Evolutionary conservation across 495 filamentous ascomycete genomes (phyloP), one percentile per base, ranked within the genome.

Genomic region (Terfezia boudieri): DNA sequence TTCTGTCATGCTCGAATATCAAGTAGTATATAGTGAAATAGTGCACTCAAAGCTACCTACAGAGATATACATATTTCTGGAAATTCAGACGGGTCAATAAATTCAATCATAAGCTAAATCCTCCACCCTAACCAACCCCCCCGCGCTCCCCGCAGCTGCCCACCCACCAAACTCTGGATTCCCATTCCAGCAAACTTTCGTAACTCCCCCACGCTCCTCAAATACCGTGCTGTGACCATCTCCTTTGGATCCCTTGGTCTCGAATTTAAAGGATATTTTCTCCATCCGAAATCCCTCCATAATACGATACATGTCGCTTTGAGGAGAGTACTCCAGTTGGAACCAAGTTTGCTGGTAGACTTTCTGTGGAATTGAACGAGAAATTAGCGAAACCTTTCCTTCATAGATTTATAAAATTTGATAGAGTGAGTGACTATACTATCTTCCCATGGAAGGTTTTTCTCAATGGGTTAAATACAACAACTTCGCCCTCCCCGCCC

Each of bases 51-150:
- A 32, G 4, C 26, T 32, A 32, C 26, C 26, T 32, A 32, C 26
- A 5, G 26, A 32, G 26, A 32, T 32, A 32, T 32, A 32, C 26
- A 26, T 5, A 26, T 26, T 5, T 26, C 26, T 26, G 26, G 26
- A 26, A 26, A 2, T 5, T 26, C 26, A 32, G 4, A 32, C 7
- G 0, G 4, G 26, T 0, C 26, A 32, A 32, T 32, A 32, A 32
- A 32, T 2, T 32, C 26, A 52, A 36, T 26, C 50, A 6, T 23
- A 20, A 20, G 75, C 73, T 51, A 84, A 54, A 73, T 84, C 79
- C 64, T 84, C 78, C n/a, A 83, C 73, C 57, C 81, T 73, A 35
- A 83, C 59, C 56, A 84, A 64, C 11, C 81, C 80, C 65, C 72
- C 75, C 7, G 72, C 79, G 67, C 75, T 68, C 7, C 72, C 80